Evolutionary conservation across 768 basidiomycete genomes (phyloP), one percentile per base, ranked within the genome.

Genomic region (Suillus alpinus): DNA sequence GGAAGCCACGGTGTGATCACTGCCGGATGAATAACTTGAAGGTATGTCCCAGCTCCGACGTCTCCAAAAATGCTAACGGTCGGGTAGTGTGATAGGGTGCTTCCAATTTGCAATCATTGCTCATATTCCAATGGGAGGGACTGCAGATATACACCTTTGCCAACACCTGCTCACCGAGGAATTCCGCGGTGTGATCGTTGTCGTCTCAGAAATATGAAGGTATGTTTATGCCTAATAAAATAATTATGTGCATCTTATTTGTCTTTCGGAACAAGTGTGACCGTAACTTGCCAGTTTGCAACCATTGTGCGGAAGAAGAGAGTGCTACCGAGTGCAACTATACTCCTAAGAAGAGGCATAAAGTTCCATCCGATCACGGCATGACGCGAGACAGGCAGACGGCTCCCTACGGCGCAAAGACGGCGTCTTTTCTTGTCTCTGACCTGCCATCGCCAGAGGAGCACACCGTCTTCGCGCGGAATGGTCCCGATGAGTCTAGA

Each of bases 131-230:
- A 79, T 59, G 80, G 81, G n/a, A 76, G 82, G 62, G 85, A 87
- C 61, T 89, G 88, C 74, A 83, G 81, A 70, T 89, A 89, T 72
- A 88, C 88, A 10, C 88, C 88, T 57, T 73, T 89, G 47, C 88
- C 88, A 20, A 89, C 87, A 4, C 88, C 88, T 44, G 88, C 88
- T 41, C 88, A 89, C 70, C 81, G 88, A 61, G 88, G 88, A 26
- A 88, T 89, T 62, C 88, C 88, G 34, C 78, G 88, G 59, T 89
- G 88, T 61, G 88, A 89, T 77, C 80, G 84, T 44, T 89, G 88
- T 73, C 86, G 88, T 23, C 73, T 78, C 43, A 79, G 78, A 68
- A 89, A 89, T 70, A 76, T 89, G 32, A 89, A 89, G 75, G 88
- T 87, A 57, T 62, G 80, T 67, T 62, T 26, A 20, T 18, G 29